Evolutionary conservation across 2,329 filamentous ascomycete species (phyloP).

Genomic region (Fusarium duplospermum): DNA sequence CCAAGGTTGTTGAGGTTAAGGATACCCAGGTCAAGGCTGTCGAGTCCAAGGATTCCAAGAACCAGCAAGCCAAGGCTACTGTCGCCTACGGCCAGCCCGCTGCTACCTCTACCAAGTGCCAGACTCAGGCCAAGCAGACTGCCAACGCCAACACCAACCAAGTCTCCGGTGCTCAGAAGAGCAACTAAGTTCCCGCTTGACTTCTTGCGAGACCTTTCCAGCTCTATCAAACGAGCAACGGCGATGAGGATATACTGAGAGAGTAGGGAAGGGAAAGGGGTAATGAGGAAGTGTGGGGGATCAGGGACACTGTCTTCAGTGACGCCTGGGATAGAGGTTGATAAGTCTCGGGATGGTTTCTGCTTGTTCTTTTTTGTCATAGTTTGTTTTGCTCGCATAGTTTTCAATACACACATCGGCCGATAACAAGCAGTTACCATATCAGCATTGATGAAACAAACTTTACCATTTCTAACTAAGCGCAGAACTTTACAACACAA

Average conservation of each 20-base stretch:
- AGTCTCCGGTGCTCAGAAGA: background rate
- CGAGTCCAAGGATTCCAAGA: background rate
- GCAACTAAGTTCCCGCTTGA: background rate
- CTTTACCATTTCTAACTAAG: background rate
- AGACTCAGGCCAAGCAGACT: background rate
- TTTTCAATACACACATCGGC: background rate
- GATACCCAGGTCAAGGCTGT: background rate
- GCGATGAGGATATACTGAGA: background rate
- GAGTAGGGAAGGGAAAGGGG: background rate
- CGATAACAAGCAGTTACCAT: background rate
- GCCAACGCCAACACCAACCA: conserved; percentile 1
- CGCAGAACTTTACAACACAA: background rate
- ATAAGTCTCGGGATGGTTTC: background rate
- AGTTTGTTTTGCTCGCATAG: background rate
- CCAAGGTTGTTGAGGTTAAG: background rate
- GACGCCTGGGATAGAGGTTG: too few relatives aligned
- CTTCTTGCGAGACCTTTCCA: background rate
- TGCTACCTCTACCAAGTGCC: background rate
- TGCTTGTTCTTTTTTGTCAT: background rate
- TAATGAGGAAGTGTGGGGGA: background rate
- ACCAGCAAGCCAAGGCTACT: background rate
- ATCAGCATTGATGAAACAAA: background rate
- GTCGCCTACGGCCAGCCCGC: background rate
- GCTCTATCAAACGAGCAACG: background rate
- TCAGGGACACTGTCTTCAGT: background rate